Percentiles rank a stretch among this genome's conserved stretches.
Conservation (phyloP, 225 moss, liverwort and hornwort genomes). For the Polytrichum commune region DNA sequence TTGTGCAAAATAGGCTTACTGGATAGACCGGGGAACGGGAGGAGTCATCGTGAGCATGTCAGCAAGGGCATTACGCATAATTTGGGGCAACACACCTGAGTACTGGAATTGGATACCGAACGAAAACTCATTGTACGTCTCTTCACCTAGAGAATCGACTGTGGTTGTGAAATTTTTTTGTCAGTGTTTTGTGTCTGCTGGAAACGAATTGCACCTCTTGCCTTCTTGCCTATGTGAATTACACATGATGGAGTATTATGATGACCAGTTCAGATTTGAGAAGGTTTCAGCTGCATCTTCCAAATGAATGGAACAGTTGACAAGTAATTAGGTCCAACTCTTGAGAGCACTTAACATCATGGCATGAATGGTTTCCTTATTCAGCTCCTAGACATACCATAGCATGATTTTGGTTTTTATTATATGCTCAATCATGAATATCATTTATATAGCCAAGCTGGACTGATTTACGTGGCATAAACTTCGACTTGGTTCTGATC, state of each 20-base stretch:
- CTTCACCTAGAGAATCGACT: background rate
- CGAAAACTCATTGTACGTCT: conserved; percentile 2
- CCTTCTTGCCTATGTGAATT: background rate
- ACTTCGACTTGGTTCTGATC: background rate
- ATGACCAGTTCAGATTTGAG: too few species aligned
- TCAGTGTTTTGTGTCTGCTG: background rate
- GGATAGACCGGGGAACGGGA: conserved; percentile 4
- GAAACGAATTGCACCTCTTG: background rate
- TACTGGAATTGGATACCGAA: conserved; percentile 3
- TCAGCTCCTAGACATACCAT: background rate
- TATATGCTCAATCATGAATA: background rate
- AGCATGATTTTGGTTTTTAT: background rate
- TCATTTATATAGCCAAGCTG: background rate
- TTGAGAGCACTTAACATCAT: background rate
- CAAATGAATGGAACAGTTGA: background rate
- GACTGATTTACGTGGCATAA: background rate
- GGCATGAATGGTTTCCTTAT: background rate
- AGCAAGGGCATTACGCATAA: background rate
- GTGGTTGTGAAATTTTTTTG: background rate
- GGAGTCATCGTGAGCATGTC: background rate
- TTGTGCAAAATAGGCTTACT: background rate
- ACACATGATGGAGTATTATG: too few species aligned
- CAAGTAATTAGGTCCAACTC: background rate
- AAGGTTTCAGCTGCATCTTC: background rate
- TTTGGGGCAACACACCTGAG: background rate